Percentiles rank a stretch among this genome's conserved stretches.
These are phyloP conservation scores for Suillus subluteus DNA, from an alignment of 768 basidiomycete species.

Conservation along the genomic window DNA sequence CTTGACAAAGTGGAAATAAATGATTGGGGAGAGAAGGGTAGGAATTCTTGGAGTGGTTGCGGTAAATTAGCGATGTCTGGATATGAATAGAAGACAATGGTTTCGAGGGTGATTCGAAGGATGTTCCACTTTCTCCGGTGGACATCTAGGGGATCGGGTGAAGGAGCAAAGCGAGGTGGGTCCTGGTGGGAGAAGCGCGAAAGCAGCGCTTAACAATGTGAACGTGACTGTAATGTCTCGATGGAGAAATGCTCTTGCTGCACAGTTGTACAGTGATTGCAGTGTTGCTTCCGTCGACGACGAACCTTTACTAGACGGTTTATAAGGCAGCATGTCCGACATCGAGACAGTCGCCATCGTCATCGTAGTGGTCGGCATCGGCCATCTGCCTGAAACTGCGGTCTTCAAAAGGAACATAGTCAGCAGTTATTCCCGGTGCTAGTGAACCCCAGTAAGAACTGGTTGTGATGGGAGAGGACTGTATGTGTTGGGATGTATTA, in stretches of 20 bases:
- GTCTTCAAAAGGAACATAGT: too few relatives aligned
- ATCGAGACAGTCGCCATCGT: slow-evolving; percentile 23
- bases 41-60: slow-evolving; percentile 50
- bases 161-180: slow-evolving; percentile 37
- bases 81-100: slow-evolving; percentile 65
- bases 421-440: too few relatives aligned
- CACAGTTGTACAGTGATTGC: slow-evolving; percentile 74
- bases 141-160: slow-evolving; percentile 46
- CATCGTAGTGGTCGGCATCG: slow-evolving; percentile 56
- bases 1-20: slow-evolving; percentile 63
- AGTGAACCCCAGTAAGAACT: too few relatives aligned
- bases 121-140: slow-evolving; percentile 85
- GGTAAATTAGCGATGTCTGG: slow-evolving; percentile 48
- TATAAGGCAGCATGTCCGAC: slow-evolving; percentile 39
- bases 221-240: slow-evolving; percentile 69
- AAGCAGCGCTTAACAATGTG: slow-evolving; percentile 69
- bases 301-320: slow-evolving; percentile 28
- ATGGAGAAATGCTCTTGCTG: slow-evolving; percentile 77
- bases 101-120: slow-evolving; percentile 81
- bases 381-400: slow-evolving; percentile 7
- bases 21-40: slow-evolving; percentile 62
- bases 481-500: too few relatives aligned
- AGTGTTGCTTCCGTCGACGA: slow-evolving; percentile 52
- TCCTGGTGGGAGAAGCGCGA: slow-evolving; percentile 62
- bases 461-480: too few relatives aligned